Percentiles rank a stretch among this genome's conserved stretches.
phyloP scores from a whole-genome alignment of 116 monocot genomes.

The Cymodocea nodosa region DNA sequence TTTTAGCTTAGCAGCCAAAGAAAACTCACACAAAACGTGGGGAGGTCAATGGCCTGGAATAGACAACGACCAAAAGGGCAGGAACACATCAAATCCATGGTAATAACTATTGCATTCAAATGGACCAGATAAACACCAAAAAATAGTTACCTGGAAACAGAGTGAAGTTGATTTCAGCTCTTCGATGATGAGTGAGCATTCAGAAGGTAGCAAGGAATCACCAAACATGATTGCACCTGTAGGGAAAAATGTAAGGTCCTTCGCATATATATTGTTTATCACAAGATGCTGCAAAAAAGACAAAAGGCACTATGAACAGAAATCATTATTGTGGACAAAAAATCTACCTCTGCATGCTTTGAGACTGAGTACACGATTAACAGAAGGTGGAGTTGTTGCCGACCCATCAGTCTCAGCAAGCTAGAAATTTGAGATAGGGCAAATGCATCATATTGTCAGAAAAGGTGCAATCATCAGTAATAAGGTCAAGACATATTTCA shows the following conservation, averaged over 20 bases:
- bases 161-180: slow-evolving; percentile 84
- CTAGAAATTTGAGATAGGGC: slow-evolving; percentile 15
- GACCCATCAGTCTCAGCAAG: slow-evolving; percentile 94
- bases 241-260: background rate
- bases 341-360: slow-evolving; percentile 93
- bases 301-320: background rate
- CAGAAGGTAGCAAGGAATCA: slow-evolving; percentile 81
- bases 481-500: too few relatives aligned
- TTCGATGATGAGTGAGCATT: slow-evolving; percentile 85
- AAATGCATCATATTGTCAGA: background rate
- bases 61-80: too few relatives aligned
- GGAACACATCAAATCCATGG: too few relatives aligned
- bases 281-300: background rate
- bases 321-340: background rate
- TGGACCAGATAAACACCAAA: background rate
- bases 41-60: too few relatives aligned
- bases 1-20: background rate
- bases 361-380: slow-evolving; percentile 64
- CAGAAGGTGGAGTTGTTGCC: slow-evolving; percentile 65
- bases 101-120: background rate
- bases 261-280: background rate
- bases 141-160: slow-evolving; percentile 69
- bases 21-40: background rate
- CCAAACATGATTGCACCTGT: slow-evolving; percentile 99
- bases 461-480: background rate